Evolutionary conservation across 257 asterid species (phyloP).

Genomic region (Przewalskia tangutica): DNA sequence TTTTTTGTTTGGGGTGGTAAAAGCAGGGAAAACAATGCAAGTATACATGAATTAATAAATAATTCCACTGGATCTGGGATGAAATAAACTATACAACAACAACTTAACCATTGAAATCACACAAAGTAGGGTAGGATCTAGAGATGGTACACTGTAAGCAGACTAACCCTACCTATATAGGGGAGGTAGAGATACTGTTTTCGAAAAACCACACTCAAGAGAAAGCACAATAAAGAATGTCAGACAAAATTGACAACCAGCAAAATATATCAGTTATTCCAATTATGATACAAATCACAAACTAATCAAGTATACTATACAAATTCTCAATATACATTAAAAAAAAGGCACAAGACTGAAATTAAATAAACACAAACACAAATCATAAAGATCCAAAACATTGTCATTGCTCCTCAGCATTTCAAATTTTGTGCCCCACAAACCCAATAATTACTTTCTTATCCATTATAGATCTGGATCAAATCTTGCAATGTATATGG

Average conservation of each 20-base stretch:
- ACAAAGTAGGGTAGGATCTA: no score
- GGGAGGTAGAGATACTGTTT: no score
- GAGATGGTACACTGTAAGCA: no score
- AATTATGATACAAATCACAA: neutral
- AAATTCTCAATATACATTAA: neutral
- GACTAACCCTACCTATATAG: no score
- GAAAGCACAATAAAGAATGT: no score
- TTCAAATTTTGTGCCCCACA: neutral
- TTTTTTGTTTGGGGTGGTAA: neutral
- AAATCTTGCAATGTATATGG: neutral
- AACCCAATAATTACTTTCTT: neutral
- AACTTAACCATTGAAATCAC: no score
- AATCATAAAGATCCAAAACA: constrained; percentile 1
- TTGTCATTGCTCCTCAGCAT: neutral
- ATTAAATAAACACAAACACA: neutral
- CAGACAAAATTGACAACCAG: neutral
- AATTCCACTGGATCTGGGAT: neutral
- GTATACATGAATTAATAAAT: neutral
- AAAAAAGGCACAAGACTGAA: neutral
- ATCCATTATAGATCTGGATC: neutral
- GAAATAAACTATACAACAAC: neutral
- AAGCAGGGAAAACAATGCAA: neutral
- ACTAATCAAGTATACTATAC: neutral
- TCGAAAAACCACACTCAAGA: no score
- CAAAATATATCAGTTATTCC: neutral